phyloP scores from a whole-genome alignment of 2,329 filamentous ascomycete genomes.

The Trichoderma cornu-damae region DNA sequence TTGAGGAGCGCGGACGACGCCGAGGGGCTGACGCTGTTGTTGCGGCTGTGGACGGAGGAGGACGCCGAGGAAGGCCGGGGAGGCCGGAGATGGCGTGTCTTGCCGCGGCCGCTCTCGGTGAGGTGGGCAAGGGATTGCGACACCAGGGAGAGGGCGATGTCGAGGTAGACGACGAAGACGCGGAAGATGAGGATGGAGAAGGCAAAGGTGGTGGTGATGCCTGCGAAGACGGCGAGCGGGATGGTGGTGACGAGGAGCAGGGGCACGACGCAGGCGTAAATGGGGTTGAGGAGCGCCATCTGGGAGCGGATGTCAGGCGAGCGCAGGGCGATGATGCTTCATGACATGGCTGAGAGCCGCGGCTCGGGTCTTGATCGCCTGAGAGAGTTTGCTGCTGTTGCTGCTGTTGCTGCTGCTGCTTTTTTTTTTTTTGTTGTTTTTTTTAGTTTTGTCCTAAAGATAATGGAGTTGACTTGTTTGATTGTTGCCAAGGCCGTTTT shows the following conservation, averaged over 20 bases:
- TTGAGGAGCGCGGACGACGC: constrained; percentile 19
- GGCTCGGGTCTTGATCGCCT: neutral
- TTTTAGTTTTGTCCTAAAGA: no score
- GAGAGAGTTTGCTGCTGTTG: neutral
- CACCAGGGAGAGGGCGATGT: constrained; percentile 54
- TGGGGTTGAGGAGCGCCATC: constrained; percentile 52
- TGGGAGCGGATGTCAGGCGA: neutral
- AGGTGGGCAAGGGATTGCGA: constrained; percentile 45
- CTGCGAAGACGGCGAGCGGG: constrained; percentile 58
- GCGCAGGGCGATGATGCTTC: neutral
- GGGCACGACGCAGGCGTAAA: constrained; percentile 55
- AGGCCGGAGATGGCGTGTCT: constrained; percentile 27
- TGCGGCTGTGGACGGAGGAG: constrained; percentile 21
- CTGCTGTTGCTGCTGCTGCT: neutral
- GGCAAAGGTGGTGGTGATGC: constrained; percentile 57
- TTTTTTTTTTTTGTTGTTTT: no score
- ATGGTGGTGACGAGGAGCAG: constrained; percentile 58
- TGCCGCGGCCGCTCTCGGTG: constrained; percentile 31
- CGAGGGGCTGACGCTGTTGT: constrained; percentile 20
- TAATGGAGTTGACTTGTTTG: no score
- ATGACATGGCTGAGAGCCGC: constrained; percentile 11
- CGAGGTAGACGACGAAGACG: constrained; percentile 57
- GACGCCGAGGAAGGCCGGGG: constrained; percentile 22
- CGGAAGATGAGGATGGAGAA: constrained; percentile 57
- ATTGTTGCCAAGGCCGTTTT: no score